phyloP scores from a whole-genome alignment of 2,329 filamentous ascomycete species.

The Penicillium sp. region DNA sequence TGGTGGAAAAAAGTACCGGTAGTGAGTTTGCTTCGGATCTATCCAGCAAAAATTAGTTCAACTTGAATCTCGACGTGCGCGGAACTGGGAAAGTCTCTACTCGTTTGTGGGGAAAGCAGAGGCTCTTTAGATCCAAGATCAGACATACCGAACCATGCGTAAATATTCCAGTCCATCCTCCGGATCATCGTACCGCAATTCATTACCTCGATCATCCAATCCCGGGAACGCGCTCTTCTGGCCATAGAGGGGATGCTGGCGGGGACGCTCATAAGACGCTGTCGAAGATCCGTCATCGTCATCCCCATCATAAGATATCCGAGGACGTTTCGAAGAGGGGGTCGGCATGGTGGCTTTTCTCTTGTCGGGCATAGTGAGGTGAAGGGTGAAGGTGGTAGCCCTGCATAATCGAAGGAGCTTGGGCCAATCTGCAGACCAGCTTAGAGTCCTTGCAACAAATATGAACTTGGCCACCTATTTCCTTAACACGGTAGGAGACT shows the following conservation, averaged over 20 bases:
- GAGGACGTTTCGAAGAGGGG: constrained; percentile 31
- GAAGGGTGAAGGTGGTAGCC: constrained; percentile 8
- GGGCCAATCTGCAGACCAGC: constrained; percentile 12
- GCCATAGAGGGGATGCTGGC: constrained; percentile 63
- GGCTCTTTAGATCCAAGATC: background rate
- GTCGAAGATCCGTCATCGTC: constrained; percentile 24
- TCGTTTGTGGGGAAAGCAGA: background rate
- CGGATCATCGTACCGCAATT: constrained; percentile 66
- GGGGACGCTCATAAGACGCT: constrained; percentile 38
- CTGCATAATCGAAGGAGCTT: constrained; percentile 24
- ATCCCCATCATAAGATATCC: constrained; percentile 29
- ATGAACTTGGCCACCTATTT: background rate
- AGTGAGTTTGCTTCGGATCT: constrained; percentile 74
- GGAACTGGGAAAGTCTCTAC: background rate
- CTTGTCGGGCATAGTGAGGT: constrained; percentile 33
- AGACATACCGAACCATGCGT: constrained; percentile 64
- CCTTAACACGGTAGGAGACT: background rate
- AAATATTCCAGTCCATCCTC: constrained; percentile 68
- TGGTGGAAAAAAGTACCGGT: constrained; percentile 67
- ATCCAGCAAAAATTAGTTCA: constrained; percentile 17
- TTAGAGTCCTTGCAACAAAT: background rate
- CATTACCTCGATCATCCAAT: constrained; percentile 52
- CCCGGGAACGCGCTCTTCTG: constrained; percentile 70
- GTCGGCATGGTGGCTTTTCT: constrained; percentile 27
- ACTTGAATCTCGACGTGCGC: background rate